Conservation (phyloP, 495 filamentous ascomycete species). For the Emericellopsis terricola region DNA sequence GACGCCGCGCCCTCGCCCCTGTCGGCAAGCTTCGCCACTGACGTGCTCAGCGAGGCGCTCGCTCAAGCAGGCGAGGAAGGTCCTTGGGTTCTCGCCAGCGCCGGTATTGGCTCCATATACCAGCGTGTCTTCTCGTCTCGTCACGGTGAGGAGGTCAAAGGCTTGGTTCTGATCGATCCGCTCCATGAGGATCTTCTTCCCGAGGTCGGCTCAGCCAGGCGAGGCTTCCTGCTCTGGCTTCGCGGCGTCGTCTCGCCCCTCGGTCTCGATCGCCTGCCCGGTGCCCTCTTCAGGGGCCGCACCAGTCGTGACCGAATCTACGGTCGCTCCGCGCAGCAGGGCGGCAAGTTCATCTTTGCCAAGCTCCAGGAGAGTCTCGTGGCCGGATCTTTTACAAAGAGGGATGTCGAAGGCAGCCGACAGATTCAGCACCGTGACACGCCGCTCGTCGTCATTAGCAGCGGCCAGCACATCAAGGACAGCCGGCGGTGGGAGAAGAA, state of each 20-base stretch:
- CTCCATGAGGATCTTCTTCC: slow-evolving; percentile 71
- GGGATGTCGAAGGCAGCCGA: slow-evolving; percentile 57
- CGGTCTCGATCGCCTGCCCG: slow-evolving; percentile 59
- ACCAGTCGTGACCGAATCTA: slow-evolving; percentile 70
- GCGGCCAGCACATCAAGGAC: slow-evolving; percentile 34
- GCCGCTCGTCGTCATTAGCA: slow-evolving; percentile 68
- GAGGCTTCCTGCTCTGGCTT: slow-evolving; percentile 73
- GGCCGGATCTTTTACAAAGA: slow-evolving; percentile 60
- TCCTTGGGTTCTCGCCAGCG: slow-evolving; percentile 51
- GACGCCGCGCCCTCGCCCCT: slow-evolving; percentile 89
- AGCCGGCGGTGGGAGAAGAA: slow-evolving; percentile 57
- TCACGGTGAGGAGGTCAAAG: slow-evolving; percentile 49
- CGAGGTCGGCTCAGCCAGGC: slow-evolving; percentile 40
- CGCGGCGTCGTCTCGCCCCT: slow-evolving; percentile 71
- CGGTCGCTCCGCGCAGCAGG: slow-evolving; percentile 59
- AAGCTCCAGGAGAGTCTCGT: slow-evolving; percentile 88
- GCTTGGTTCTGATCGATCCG: slow-evolving; percentile 72
- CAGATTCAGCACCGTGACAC: slow-evolving; percentile 58
- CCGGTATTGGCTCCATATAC: slow-evolving; percentile 71
- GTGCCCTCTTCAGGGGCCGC: slow-evolving; percentile 62
- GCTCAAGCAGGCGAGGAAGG: slow-evolving; percentile 63
- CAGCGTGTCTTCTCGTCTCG: slow-evolving; percentile 76
- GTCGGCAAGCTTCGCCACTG: slow-evolving; percentile 75
- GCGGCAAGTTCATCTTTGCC: slow-evolving; percentile 65
- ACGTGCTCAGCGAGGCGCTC: slow-evolving; percentile 71